Base-by-base conservation (phyloP, 202 grass and related monocot species). In the Thinopyrum obtusiflorum region DNA sequence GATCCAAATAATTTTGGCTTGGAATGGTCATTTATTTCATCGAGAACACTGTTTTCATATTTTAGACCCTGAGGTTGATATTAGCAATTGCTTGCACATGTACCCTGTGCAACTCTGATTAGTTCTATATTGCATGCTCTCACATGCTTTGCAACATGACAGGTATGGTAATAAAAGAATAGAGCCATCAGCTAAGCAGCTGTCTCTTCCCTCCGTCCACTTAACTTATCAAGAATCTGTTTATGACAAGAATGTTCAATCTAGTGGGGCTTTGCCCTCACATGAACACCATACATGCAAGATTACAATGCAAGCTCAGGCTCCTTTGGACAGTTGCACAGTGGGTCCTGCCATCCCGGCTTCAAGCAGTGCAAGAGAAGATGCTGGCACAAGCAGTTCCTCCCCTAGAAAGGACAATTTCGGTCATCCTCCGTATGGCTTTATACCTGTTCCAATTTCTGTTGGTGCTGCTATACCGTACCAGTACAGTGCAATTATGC, bases 81-180 rank as follows among this genome's bases (percentile, higher is more conserved):
- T 51, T 76, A 76, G 26, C 51, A 32, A 55, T 55, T 76, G 46
- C 73, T 71, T 71, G 28, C 72, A 65, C 35, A 32, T 82, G 3
- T 59, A 88, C 77, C 28, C 1, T 68, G n/a, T 73, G 28, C 80
- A 57, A 68, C 28, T 73, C 80, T 79, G 53, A 86, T 33, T 84
- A 33, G 18, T 24, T 53, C 35, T 78, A 33, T 75, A 80, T 28
- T 71, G 23, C 69, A 63, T 82, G 55, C 23, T 59, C 26, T 74
- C 11, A 51, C 76, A 40, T 63, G 79, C 18, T 81, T 84, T 72
- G 62, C 36, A 60, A 73, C 66, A 80, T 83, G 25, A 47, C 82
- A 99, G 93, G 86, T 99, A 99, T 84, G 89, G 88, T 49, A 85
- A 95, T 85, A 97, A 85, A 80, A 89, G 80, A 81, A 83, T 89